Base-by-base conservation (phyloP, 1,284 basidiomycete species). In the Trichosporon sp. region DNA sequence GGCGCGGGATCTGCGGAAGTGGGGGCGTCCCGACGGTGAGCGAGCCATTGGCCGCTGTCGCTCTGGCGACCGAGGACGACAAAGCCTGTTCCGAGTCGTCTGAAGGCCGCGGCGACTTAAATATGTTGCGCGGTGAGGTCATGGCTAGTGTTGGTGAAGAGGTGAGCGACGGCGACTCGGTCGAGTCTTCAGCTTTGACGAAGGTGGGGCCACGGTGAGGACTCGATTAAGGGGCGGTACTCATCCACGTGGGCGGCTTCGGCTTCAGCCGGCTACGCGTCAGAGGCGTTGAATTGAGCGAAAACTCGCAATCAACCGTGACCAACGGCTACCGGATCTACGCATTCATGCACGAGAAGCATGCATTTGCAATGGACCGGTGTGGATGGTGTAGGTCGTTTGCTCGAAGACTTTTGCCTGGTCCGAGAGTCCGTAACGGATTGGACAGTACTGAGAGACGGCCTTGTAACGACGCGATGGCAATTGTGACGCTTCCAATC, bases 1-100 rank as follows among this genome's bases (percentile, higher is more conserved):
- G 23, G 6, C 66, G 61, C 23, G 60, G 66, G 33, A 68, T 68
- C 46, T 68, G 66, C 16, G 56, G 52, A 5, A 68, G 40, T 1
- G 57, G 62, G 4, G 66, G 66, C 1, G 66, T 68, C 19, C 64
- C 63, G 14, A 58, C 56, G 33, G 49, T 46, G 31, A 33, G 19
- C 36, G 64, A 31, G 62, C 59, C 49, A 19, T 23, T 54, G 11
- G 49, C 49, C n/a, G n/a, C 25, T 54, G 49, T n/a, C 25, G 49
- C 25, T 4, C 49, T 13, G 14, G 49, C 49, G 49, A 54, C 25
- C 2, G 49, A 54, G 16, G 37, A 59, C 37, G 58, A 59, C 27
- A 59, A 25, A 7, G 37, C 36, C 23, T 23, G 25, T 16, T 46
- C 34, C 25, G 61, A 21, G 6, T 54, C 49, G 13, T 29, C 27